phyloP scores from a whole-genome alignment of 2,329 filamentous ascomycete genomes.

The Mycosphaerelloides madeirae region DNA sequence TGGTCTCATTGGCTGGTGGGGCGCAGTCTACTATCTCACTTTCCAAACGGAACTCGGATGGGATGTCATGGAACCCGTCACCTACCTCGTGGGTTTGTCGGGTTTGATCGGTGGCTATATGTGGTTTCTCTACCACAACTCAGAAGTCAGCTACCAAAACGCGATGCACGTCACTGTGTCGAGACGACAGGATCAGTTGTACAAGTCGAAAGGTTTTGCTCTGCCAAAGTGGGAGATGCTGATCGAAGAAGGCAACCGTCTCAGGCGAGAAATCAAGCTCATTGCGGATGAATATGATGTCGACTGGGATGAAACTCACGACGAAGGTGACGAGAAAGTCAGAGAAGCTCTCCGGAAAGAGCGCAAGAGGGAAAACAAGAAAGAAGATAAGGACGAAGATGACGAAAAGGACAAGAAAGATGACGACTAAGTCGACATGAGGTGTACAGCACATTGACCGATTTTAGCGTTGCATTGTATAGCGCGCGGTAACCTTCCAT shows the following conservation, averaged over 20 bases:
- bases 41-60: slow-evolving; percentile 74
- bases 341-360: slow-evolving; percentile 54
- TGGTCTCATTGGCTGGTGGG: slow-evolving; percentile 73
- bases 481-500: not conserved
- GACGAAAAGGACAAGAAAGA: slow-evolving; percentile 52
- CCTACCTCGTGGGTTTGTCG: slow-evolving; percentile 79
- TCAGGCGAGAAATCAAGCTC: slow-evolving; percentile 72
- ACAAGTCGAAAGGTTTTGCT: slow-evolving; percentile 71
- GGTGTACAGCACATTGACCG: slow-evolving; percentile 1
- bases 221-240: slow-evolving; percentile 70
- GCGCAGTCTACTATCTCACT: slow-evolving; percentile 64
- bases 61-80: slow-evolving; percentile 88
- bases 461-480: not conserved
- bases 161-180: slow-evolving; percentile 85
- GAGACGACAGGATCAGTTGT: slow-evolving; percentile 69
- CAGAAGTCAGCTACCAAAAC: slow-evolving; percentile 76
- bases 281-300: slow-evolving; percentile 85
- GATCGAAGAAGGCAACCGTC: slow-evolving; percentile 71
- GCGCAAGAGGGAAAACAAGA: slow-evolving; percentile 24
- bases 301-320: slow-evolving; percentile 54
- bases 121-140: slow-evolving; percentile 91
- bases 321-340: slow-evolving; percentile 31
- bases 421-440: slow-evolving; percentile 41
- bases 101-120: slow-evolving; percentile 86
- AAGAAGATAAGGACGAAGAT: slow-evolving; percentile 19